phyloP scores from a whole-genome alignment of 1,284 basidiomycete genomes.

The Ustilago nuda region DNA sequence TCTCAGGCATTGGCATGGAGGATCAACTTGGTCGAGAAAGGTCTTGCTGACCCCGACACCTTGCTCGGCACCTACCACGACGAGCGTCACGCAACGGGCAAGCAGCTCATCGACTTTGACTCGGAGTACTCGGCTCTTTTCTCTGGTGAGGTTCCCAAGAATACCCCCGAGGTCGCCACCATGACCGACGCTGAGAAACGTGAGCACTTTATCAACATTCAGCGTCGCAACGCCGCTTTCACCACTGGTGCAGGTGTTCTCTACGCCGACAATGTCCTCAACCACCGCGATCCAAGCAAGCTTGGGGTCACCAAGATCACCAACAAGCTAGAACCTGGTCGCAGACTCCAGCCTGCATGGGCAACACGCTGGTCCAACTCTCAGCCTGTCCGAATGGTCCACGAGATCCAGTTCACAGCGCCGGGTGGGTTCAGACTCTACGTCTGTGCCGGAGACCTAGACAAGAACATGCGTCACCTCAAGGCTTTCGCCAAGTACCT shows the following conservation, averaged over 20 bases:
- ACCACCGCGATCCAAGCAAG: conserved; percentile 53
- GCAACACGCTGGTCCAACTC: conserved; percentile 78
- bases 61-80: conserved; percentile 70
- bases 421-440: conserved; percentile 77
- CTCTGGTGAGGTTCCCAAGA: conserved; percentile 66
- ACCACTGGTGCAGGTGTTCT: conserved; percentile 63
- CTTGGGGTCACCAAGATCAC: conserved; percentile 51
- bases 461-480: conserved; percentile 44
- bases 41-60: conserved; percentile 65
- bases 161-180: conserved; percentile 57
- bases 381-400: conserved; percentile 77
- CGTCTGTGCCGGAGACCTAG: conserved; percentile 76
- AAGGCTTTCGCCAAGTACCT: conserved; percentile 49
- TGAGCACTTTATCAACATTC: conserved; percentile 63
- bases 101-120: conserved; percentile 70
- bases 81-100: conserved; percentile 69
- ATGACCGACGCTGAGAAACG: conserved; percentile 56
- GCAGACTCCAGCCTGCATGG: conserved; percentile 59
- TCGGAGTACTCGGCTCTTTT: conserved; percentile 70
- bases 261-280: conserved; percentile 63
- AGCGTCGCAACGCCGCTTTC: conserved; percentile 63
- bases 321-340: conserved; percentile 56
- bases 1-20: conserved; percentile 70
- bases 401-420: conserved; percentile 76
- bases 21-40: conserved; percentile 71